Evolutionary conservation across 2,329 filamentous ascomycete genomes (phyloP).

Genomic region (Coleophoma cylindrospora): DNA sequence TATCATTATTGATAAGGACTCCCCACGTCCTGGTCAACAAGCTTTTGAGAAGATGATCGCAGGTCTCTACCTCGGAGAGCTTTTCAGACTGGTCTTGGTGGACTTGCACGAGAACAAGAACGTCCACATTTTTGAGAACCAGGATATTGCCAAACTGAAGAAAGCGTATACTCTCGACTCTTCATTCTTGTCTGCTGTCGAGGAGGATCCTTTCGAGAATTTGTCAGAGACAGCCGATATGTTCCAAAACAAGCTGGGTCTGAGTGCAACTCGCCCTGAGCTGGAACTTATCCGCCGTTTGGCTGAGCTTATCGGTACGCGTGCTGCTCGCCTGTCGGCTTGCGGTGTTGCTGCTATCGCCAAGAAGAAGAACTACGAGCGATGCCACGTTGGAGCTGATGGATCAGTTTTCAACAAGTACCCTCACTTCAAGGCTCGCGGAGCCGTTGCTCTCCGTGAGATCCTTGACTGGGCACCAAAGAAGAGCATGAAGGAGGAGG

Average conservation of each 20-base stretch:
- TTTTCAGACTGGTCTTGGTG: slow-evolving; percentile 83
- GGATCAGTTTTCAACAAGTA: slow-evolving; percentile 99
- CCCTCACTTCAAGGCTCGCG: slow-evolving; percentile 92
- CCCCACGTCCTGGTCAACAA: slow-evolving; percentile 88
- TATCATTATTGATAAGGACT: slow-evolving; percentile 81
- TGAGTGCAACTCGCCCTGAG: slow-evolving; percentile 69
- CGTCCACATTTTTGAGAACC: slow-evolving; percentile 72
- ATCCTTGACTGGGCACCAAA: slow-evolving; percentile 91
- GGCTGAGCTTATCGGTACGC: slow-evolving; percentile 90
- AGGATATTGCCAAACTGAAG: slow-evolving; percentile 75
- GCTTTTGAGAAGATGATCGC: slow-evolving; percentile 98
- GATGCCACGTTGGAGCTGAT: slow-evolving; percentile 92
- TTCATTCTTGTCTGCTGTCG: slow-evolving; percentile 88
- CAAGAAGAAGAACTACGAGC: slow-evolving; percentile 87
- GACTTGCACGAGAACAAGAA: slow-evolving; percentile 78
- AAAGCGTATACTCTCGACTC: slow-evolving; percentile 88
- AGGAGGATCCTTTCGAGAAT: slow-evolving; percentile 97
- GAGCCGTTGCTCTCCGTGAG: slow-evolving; percentile 84
- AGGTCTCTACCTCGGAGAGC: slow-evolving; percentile 88
- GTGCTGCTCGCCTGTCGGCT: slow-evolving; percentile 85
- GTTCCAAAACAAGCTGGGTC: slow-evolving; percentile 70
- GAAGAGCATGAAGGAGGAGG: slow-evolving; percentile 64
- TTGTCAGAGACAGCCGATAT: slow-evolving; percentile 82
- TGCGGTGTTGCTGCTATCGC: slow-evolving; percentile 95
- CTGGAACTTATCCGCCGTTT: slow-evolving; percentile 85